Conservation (phyloP, 2,329 filamentous ascomycete species). For the Ophiocordyceps sinensis region DNA sequence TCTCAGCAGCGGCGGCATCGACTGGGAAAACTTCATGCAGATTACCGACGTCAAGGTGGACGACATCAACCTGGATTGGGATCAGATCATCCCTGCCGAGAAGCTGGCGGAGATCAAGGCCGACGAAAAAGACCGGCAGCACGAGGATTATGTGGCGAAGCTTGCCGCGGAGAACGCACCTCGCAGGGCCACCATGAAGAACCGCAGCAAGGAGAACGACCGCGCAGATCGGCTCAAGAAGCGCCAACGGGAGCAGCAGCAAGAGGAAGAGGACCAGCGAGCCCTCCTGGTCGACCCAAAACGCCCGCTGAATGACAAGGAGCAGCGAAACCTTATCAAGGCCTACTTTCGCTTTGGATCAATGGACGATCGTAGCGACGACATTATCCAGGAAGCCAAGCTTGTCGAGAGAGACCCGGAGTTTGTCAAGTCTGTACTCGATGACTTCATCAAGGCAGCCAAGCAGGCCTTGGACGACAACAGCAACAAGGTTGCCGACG, state of each 20-base stretch:
- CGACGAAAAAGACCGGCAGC: slow-evolving; percentile 71
- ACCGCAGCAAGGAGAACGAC: slow-evolving; percentile 42
- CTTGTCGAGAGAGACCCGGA: slow-evolving; percentile 68
- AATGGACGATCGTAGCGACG: slow-evolving; percentile 74
- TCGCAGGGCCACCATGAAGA: slow-evolving; percentile 53
- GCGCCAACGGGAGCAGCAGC: slow-evolving; percentile 46
- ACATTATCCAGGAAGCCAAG: slow-evolving; percentile 77
- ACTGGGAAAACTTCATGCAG: slow-evolving; percentile 90
- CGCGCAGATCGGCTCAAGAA: slow-evolving; percentile 54
- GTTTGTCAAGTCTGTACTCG: slow-evolving; percentile 62
- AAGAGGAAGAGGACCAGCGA: slow-evolving; percentile 59
- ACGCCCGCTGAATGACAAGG: slow-evolving; percentile 82
- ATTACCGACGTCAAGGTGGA: slow-evolving; percentile 97
- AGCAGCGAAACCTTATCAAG: slow-evolving; percentile 80
- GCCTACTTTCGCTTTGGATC: slow-evolving; percentile 86
- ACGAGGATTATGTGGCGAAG: slow-evolving; percentile 69
- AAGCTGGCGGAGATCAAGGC: slow-evolving; percentile 80
- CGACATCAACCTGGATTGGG: slow-evolving; percentile 69
- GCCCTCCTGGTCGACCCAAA: slow-evolving; percentile 68
- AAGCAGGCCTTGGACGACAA: slow-evolving; percentile 49
- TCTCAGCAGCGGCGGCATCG: slow-evolving; percentile 73
- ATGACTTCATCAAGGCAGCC: slow-evolving; percentile 52
- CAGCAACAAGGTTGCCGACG: slow-evolving; percentile 58
- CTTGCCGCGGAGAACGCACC: slow-evolving; percentile 77
- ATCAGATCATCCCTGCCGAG: slow-evolving; percentile 93